Evolutionary conservation across 2,329 filamentous ascomycete genomes (phyloP).

Genomic region (Aureobasidium sp.): DNA sequence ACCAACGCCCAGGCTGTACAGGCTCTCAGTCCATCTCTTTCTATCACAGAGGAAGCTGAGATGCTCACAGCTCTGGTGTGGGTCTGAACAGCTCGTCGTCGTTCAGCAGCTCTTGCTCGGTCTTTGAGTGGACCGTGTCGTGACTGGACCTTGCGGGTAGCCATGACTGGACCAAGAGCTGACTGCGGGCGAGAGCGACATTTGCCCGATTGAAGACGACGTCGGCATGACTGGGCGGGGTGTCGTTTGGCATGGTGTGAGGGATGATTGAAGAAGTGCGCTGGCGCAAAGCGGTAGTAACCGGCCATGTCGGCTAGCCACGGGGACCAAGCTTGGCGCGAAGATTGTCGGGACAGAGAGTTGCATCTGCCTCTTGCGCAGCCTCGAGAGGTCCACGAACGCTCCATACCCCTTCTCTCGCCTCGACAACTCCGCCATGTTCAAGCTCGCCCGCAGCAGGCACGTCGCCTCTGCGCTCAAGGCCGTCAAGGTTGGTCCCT

Average conservation of each 20-base stretch:
- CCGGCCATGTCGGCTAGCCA: background rate
- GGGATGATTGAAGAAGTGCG: background rate
- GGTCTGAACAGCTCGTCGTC: conserved; percentile 50
- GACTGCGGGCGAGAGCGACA: conserved; percentile 47
- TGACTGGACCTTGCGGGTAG: conserved; percentile 43
- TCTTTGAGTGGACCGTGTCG: conserved; percentile 33
- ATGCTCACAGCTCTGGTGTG: conserved; percentile 47
- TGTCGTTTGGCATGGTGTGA: conserved; percentile 2
- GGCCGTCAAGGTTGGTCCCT: conserved; percentile 61
- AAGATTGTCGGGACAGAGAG: conserved; percentile 12
- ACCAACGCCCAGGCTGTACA: conserved; percentile 35
- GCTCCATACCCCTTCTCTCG: conserved; percentile 1
- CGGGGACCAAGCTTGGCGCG: conserved; percentile 7
- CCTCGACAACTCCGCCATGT: conserved; percentile 52
- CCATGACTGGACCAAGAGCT: conserved; percentile 51
- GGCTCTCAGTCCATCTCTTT: conserved; percentile 13
- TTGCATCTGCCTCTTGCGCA: conserved; percentile 6
- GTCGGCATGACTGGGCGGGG: conserved; percentile 35
- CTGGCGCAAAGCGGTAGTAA: background rate
- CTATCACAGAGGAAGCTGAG: conserved; percentile 2
- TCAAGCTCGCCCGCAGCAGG: conserved; percentile 76
- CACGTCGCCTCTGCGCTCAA: conserved; percentile 73
- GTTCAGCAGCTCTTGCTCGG: conserved; percentile 39
- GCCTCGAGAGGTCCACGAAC: background rate
- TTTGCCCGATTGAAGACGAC: conserved; percentile 50